Base-by-base conservation (phyloP, 768 basidiomycete genomes). In the Leucogyrophana mollusca region DNA sequence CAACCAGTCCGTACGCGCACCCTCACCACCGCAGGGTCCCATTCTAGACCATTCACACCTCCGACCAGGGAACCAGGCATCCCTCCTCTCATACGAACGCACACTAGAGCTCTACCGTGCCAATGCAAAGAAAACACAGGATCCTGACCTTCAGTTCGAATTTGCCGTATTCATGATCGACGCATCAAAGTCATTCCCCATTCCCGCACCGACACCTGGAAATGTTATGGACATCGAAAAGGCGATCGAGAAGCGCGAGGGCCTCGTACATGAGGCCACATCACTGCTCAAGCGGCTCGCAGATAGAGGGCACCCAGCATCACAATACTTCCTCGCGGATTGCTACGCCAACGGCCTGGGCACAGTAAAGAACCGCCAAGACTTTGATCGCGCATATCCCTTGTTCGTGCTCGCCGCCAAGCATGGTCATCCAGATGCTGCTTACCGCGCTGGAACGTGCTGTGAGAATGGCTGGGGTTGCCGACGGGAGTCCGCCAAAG, bases 381-480 rank as follows among this genome's bases (percentile, higher is more conserved):
- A 99, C 69, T 98, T 97, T 60, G 96, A 98, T 71, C 83, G 88
- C 46, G 96, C 96, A 4, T 95, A 92, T 67, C 96, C 95, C 9
- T 76, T 99, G 36, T 98, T 98, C 61, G 85, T 95, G 13, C 82
- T 96, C 30, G 92, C 95, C 2, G 91, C 95, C 27, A 99, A 99
- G 68, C 96, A 98, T 58, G 90, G 92, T 13, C 95, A 98, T 62
- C 87, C 93, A 2, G 94, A 97, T 57, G 94, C 93, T 13, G 82
- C 91, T 4, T 99, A 94, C 68, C 88, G 95, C 23, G 89, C 94
- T 0, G 96, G 94, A 24, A 94, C 94, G 3, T 99, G 96, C 63
- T 96, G 92, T 67, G 96, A 99, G 76, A 94, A 97, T 57, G 96
- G 94, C 22, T 98, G 95, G 96, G 96, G 96, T 5, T 95, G 93